Evolutionary conservation across 2,329 filamentous ascomycete genomes (phyloP).

Genomic region (Neophaeococcomyces aloes): DNA sequence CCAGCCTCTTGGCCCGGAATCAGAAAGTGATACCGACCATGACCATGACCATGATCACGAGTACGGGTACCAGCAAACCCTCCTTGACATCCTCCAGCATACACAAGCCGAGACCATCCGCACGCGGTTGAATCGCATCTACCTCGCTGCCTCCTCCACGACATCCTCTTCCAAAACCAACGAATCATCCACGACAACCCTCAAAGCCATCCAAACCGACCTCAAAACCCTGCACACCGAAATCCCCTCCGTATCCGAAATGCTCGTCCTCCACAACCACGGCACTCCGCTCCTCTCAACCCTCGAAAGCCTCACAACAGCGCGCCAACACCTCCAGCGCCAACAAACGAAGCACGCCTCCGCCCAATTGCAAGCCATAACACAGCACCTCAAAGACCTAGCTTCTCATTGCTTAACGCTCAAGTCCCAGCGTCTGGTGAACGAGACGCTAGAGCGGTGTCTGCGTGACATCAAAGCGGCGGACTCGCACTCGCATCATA

Average conservation of each 20-base stretch:
- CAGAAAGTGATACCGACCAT: neutral
- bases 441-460: neutral
- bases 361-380: constrained; percentile 10
- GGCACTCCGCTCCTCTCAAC: constrained; percentile 5
- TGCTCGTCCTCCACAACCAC: constrained; percentile 16
- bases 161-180: no score
- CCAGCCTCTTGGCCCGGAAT: neutral
- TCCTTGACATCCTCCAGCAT: constrained; percentile 9
- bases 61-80: neutral
- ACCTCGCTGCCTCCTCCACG: constrained; percentile 15
- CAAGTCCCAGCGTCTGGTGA: constrained; percentile 9
- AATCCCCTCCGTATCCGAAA: constrained; percentile 17
- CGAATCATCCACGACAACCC: neutral
- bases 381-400: constrained; percentile 5
- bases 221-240: constrained; percentile 16
- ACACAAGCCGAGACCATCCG: constrained; percentile 12
- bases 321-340: neutral
- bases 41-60: neutral
- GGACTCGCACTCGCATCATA: no score
- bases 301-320: constrained; percentile 1
- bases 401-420: constrained; percentile 8
- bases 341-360: neutral
- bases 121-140: constrained; percentile 15
- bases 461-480: no score
- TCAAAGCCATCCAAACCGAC: constrained; percentile 10